Conservation (phyloP, 345 rosid genomes). For the Microthlaspi erraticum region DNA sequence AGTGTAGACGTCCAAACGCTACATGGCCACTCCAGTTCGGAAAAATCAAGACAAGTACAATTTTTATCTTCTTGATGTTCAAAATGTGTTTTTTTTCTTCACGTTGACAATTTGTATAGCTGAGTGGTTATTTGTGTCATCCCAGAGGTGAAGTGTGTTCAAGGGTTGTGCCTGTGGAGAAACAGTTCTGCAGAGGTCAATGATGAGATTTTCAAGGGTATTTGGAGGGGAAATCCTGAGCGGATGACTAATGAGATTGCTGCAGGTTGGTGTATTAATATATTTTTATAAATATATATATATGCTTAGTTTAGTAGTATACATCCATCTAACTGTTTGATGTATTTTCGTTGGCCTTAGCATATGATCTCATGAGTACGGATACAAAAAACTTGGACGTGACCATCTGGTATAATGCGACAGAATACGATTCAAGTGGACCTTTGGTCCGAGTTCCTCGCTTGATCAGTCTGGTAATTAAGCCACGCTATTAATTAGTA, state of each 20-base stretch:
- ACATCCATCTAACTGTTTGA: constrained; percentile 6
- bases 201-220: constrained; percentile 73
- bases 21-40: constrained; percentile 46
- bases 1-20: constrained; percentile 54
- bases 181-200: constrained; percentile 69
- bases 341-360: constrained; percentile 47
- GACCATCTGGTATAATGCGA: constrained; percentile 36
- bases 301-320: not conserved
- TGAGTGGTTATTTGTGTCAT: constrained; percentile 7
- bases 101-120: not conserved
- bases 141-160: constrained; percentile 65
- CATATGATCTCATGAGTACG: constrained; percentile 46
- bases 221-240: constrained; percentile 58
- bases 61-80: too few species aligned
- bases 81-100: not conserved
- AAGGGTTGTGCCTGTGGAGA: constrained; percentile 67
- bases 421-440: constrained; percentile 8
- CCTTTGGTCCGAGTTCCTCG: constrained; percentile 43
- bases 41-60: constrained; percentile 14
- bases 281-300: constrained; percentile 21
- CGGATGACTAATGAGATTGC: constrained; percentile 68
- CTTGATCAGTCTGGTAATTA: constrained; percentile 44
- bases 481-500: too few species aligned
- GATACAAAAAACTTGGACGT: constrained; percentile 33
- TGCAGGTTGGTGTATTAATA: constrained; percentile 66